These are phyloP conservation scores for Lenzites betulinus DNA, from an alignment of 768 basidiomycete genomes.

Conservation along the genomic window DNA sequence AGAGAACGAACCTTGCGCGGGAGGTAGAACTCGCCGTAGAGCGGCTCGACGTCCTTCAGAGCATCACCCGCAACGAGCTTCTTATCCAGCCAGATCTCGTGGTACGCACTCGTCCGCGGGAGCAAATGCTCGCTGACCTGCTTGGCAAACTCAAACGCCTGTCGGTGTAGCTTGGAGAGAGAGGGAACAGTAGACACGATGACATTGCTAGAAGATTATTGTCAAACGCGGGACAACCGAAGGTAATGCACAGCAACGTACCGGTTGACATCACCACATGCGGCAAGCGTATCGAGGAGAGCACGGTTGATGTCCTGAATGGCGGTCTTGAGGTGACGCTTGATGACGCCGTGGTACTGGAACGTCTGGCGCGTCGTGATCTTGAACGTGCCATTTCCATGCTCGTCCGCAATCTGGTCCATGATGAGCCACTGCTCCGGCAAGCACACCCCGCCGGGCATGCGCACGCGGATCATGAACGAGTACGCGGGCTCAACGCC, in stretches of 20 bases:
- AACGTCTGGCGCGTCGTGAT: constrained; percentile 97
- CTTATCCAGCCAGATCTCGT: constrained; percentile 99
- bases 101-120: constrained; percentile 91
- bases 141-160: constrained; percentile 85
- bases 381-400: constrained; percentile 93
- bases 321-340: constrained; percentile 91
- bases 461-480: constrained; percentile 98
- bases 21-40: constrained; percentile 98
- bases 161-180: constrained; percentile 79
- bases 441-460: constrained; percentile 94
- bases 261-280: constrained; percentile 98
- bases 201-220: constrained; percentile 63
- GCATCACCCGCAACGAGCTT: constrained; percentile 94
- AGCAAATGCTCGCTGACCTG: constrained; percentile 83
- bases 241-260: constrained; percentile 33
- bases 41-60: constrained; percentile 90
- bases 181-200: constrained; percentile 90
- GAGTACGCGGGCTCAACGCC: constrained; percentile 94
- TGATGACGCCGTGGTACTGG: constrained; percentile 99
- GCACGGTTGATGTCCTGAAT: constrained; percentile 95
- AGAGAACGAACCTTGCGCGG: constrained; percentile 78
- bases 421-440: constrained; percentile 93
- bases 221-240: constrained; percentile 1
- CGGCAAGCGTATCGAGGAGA: constrained; percentile 92
- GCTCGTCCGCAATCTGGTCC: constrained; percentile 95